A percentile compares a stretch with the other conserved stretches of the same genome.
These are phyloP conservation scores for Plicaturopsis crispa DNA, from an alignment of 768 basidiomycete genomes.

Conservation along the genomic window DNA sequence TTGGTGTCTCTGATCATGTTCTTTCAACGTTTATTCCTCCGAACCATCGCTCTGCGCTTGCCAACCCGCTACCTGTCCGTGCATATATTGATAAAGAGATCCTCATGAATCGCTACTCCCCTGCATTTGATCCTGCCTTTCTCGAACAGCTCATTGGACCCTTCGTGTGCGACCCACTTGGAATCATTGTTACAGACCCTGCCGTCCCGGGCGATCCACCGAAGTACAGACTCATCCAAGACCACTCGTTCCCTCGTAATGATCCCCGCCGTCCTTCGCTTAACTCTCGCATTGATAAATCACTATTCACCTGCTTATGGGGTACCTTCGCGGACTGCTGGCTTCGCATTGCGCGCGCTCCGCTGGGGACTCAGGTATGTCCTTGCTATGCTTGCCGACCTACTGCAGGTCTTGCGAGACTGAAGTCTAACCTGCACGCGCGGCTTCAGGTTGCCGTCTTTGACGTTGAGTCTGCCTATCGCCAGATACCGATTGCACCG, in stretches of 20 bases:
- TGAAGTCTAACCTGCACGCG: neutral
- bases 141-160: constrained; percentile 8
- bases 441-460: constrained; percentile 6
- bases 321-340: constrained; percentile 9
- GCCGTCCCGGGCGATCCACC: too few species aligned
- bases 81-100: neutral
- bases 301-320: constrained; percentile 11
- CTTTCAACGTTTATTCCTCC: too few species aligned
- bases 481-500: constrained; percentile 4
- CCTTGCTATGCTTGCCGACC: too few species aligned
- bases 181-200: too few species aligned
- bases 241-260: constrained; percentile 11
- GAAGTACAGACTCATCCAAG: constrained; percentile 7
- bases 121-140: neutral
- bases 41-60: neutral
- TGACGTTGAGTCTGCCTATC: constrained; percentile 10
- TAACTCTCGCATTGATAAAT: constrained; percentile 8
- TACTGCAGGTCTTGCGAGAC: too few species aligned
- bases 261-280: constrained; percentile 1
- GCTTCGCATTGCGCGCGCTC: neutral
- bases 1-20: constrained; percentile 10
- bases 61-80: neutral
- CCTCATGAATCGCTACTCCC: neutral
- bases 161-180: constrained; percentile 8
- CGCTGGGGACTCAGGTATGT: constrained; percentile 5